phyloP scores from a whole-genome alignment of 768 basidiomycete species.

The Leccinum subgranulosum region DNA sequence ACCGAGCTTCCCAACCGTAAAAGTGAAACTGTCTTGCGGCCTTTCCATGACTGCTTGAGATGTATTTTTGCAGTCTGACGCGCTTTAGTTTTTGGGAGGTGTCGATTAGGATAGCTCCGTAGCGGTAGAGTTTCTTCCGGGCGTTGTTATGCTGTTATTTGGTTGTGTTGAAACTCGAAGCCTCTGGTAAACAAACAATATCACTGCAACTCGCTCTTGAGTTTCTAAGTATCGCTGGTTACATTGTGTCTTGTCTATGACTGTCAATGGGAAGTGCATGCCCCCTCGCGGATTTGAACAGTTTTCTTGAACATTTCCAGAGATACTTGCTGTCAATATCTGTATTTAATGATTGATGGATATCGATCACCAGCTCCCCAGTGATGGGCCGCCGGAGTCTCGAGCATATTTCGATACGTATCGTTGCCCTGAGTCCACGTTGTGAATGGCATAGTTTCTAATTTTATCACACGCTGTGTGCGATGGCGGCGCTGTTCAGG shows the following conservation, averaged over 20 bases:
- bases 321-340: too few relatives aligned
- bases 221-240: too few relatives aligned
- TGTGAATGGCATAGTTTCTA: slow-evolving; percentile 5
- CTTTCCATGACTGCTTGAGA: slow-evolving; percentile 2
- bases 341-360: too few relatives aligned
- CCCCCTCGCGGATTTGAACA: too few relatives aligned
- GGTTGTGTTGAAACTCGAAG: slow-evolving; percentile 22
- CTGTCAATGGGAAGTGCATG: too few relatives aligned
- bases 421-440: neutral
- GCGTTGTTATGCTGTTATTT: slow-evolving; percentile 24
- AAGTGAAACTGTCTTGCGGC: too few relatives aligned
- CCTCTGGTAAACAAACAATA: slow-evolving; percentile 17
- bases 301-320: too few relatives aligned
- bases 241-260: too few relatives aligned
- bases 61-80: slow-evolving; percentile 3
- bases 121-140: neutral
- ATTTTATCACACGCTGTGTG: neutral
- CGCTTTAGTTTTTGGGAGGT: slow-evolving; percentile 5
- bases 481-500: slow-evolving; percentile 4
- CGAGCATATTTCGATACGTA: too few relatives aligned
- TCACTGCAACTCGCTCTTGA: too few relatives aligned
- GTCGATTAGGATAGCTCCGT: neutral
- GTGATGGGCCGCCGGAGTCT: neutral
- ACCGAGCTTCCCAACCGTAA: too few relatives aligned
- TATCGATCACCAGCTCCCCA: too few relatives aligned